phyloP scores from a whole-genome alignment of 331 rosid genomes.

The Quercus phellos region DNA sequence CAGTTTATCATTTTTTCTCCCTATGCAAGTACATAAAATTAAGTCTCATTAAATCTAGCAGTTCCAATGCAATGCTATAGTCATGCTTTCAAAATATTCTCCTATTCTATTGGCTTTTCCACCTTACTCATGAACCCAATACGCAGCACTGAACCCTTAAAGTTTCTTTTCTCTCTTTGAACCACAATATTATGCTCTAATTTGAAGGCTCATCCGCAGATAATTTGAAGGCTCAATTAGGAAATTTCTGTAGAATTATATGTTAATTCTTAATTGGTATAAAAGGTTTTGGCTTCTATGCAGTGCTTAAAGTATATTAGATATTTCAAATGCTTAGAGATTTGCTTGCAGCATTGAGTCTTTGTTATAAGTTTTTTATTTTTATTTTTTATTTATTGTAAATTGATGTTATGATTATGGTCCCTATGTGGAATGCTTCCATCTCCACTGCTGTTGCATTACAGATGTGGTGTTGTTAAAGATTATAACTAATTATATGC shows the following conservation, averaged over 20 bases:
- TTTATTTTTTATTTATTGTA: not conserved
- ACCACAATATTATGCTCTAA: not conserved
- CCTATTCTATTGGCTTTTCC: not conserved
- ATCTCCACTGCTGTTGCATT: not conserved
- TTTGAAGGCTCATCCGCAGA: not conserved
- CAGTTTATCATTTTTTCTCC: not conserved
- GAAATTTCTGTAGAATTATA: not conserved
- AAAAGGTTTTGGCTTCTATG: not conserved
- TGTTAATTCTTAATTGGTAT: not conserved
- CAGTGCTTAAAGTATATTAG: not conserved
- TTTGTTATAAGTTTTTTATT: not conserved
- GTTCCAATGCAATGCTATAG: too few relatives aligned
- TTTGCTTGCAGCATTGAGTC: not conserved
- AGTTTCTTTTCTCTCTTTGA: not conserved
- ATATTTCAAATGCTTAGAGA: not conserved
- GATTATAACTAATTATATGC: not conserved
- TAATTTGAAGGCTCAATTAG: not conserved
- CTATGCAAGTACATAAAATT: not conserved
- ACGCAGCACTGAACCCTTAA: not conserved
- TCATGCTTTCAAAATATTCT: not conserved
- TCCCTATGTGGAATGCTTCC: not conserved
- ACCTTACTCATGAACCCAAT: not conserved
- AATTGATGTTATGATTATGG: not conserved
- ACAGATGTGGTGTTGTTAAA: not conserved
- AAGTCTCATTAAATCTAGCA: not conserved